Evolutionary conservation across 768 basidiomycete genomes (phyloP).

Genomic region (Kondoa subrosea): DNA sequence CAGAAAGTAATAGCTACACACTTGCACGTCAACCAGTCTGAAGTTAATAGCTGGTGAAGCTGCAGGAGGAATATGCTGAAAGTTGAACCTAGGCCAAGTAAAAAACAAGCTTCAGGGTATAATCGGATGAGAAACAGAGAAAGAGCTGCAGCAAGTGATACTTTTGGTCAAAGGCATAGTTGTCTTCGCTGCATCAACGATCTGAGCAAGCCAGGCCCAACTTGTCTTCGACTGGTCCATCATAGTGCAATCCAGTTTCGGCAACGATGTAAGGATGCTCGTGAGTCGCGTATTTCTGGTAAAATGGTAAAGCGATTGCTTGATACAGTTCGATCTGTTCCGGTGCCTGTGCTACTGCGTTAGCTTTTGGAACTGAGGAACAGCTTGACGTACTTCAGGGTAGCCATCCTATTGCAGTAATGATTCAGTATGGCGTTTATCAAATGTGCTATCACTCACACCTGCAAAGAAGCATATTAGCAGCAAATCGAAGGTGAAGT

Average conservation of each 20-base stretch:
- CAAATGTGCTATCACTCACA: not conserved
- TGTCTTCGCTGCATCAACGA: not conserved
- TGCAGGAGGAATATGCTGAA: not conserved
- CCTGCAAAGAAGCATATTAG: not conserved
- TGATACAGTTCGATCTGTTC: not conserved
- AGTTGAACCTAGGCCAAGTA: not conserved
- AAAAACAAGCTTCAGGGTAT: not conserved
- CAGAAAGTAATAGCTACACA: no score
- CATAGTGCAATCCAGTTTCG: not conserved
- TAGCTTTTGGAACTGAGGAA: not conserved
- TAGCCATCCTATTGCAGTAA: not conserved
- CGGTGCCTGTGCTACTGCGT: no score
- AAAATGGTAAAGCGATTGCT: not conserved
- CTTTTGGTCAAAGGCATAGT: not conserved
- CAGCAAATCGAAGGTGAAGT: not conserved
- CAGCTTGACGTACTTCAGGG: not conserved
- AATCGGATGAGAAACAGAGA: not conserved
- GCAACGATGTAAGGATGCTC: constrained; percentile 1
- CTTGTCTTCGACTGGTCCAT: not conserved
- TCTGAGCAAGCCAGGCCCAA: not conserved
- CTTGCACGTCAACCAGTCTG: not conserved
- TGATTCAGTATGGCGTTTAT: not conserved
- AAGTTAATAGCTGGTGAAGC: not conserved
- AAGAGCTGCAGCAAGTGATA: no score
- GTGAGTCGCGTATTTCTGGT: not conserved